phyloP scores from a whole-genome alignment of 352 stramenopile species.

The Phytophthora nicotianae region DNA sequence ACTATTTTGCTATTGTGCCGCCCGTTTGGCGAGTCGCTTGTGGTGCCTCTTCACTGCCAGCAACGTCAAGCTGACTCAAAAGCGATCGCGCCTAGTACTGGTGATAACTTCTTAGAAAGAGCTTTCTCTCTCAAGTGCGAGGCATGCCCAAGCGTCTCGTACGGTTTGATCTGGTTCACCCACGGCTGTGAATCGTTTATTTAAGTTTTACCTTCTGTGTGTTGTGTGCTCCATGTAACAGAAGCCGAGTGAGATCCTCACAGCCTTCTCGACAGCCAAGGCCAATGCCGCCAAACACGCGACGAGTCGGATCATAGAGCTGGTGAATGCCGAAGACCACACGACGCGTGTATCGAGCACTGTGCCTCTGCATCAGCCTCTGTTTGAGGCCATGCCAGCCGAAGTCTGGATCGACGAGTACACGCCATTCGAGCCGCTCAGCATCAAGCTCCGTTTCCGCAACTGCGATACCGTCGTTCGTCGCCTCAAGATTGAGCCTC shows the following conservation, averaged over 20 bases:
- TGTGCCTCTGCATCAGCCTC: constrained; percentile 83
- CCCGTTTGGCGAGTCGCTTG: constrained; percentile 15
- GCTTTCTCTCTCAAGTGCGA: not conserved
- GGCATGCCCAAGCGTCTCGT: constrained; percentile 24
- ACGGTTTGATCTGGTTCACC: not conserved
- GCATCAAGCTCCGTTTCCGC: constrained; percentile 88
- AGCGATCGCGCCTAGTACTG: no score
- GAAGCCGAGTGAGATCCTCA: constrained; percentile 76
- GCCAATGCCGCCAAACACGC: constrained; percentile 43
- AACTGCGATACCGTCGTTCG: constrained; percentile 93
- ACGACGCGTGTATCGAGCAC: constrained; percentile 56
- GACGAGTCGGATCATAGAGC: constrained; percentile 55
- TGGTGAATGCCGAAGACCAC: constrained; percentile 81
- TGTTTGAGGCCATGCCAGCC: constrained; percentile 86
- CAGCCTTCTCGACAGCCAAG: constrained; percentile 66
- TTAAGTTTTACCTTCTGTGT: constrained; percentile 3
- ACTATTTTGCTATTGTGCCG: not conserved
- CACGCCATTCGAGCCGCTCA: constrained; percentile 84
- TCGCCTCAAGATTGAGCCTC: constrained; percentile 88
- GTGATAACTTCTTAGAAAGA: no score
- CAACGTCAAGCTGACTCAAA: constrained; percentile 5
- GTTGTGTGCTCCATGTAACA: constrained; percentile 12
- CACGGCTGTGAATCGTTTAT: not conserved
- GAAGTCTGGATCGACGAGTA: constrained; percentile 94
- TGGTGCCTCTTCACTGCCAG: constrained; percentile 8